These are phyloP conservation scores for Hepatocystis sp. DNA, from an alignment of 169 alveolate species.

Conservation along the genomic window DNA sequence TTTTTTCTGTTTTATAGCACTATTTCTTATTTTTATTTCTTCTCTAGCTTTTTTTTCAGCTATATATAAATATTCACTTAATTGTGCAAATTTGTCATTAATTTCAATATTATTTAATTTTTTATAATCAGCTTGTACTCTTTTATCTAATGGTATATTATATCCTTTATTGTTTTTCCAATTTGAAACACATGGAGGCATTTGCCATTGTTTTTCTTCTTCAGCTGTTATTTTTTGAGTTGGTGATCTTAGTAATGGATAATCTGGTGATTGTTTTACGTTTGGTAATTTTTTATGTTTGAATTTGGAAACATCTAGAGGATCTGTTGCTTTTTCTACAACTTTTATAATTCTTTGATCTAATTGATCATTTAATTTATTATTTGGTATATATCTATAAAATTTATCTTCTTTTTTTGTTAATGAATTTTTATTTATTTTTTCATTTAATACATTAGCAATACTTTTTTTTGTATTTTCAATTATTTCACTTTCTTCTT, in stretches of 20 bases:
- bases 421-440: conserved; percentile 75
- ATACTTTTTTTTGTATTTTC: conserved; percentile 87
- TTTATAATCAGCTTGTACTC: conserved; percentile 98
- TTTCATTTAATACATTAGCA: conserved; percentile 84
- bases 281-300: conserved; percentile 95
- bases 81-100: conserved; percentile 95
- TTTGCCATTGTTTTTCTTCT: conserved; percentile 97
- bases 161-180: conserved; percentile 99
- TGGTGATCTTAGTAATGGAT: conserved; percentile 93
- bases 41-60: conserved; percentile 98
- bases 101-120: conserved; percentile 92
- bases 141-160: conserved; percentile 97
- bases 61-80: conserved; percentile 94
- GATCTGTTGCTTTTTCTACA: conserved; percentile 94
- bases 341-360: conserved; percentile 91
- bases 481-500: conserved; percentile 79
- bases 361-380: conserved; percentile 83
- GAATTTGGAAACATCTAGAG: conserved; percentile 96
- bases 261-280: conserved; percentile 89
- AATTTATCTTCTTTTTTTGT: conserved; percentile 83
- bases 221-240: conserved; percentile 95
- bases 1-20: conserved; percentile 90
- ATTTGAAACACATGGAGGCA: conserved; percentile 98
- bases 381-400: conserved; percentile 88
- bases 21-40: conserved; percentile 96